Percentiles rank a stretch among this genome's conserved stretches.
These are phyloP conservation scores for Pleurotus salmoneostramineus DNA, from an alignment of 768 basidiomycete species.

Conservation along the genomic window DNA sequence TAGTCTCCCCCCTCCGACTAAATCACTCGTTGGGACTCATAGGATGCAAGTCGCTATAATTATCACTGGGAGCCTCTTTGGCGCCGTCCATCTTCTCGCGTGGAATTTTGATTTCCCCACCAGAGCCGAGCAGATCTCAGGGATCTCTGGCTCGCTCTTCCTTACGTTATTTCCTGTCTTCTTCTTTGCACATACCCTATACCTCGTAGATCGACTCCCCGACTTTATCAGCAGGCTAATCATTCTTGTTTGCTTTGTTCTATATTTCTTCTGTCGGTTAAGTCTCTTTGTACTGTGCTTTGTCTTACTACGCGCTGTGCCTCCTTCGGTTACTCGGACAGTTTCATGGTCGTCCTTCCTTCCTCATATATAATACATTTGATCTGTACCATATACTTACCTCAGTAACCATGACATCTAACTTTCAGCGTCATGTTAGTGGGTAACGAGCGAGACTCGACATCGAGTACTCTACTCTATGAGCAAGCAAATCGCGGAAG, in stretches of 20 bases:
- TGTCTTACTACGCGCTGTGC: slow-evolving; percentile 7
- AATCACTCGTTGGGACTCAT: not conserved
- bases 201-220: not conserved
- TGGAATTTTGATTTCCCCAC: slow-evolving; percentile 20
- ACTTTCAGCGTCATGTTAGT: no score
- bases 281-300: slow-evolving; percentile 11
- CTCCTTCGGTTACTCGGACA: slow-evolving; percentile 3
- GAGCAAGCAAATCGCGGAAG: no score
- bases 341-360: slow-evolving; percentile 17
- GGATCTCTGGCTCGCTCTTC: slow-evolving; percentile 15
- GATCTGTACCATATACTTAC: not conserved
- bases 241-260: not conserved
- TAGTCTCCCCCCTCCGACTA: no score
- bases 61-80: slow-evolving; percentile 15
- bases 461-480: no score
- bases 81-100: slow-evolving; percentile 20
- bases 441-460: no score
- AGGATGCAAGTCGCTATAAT: not conserved
- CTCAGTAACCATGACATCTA: no score
- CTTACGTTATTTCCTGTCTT: slow-evolving; percentile 10
- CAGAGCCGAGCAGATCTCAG: slow-evolving; percentile 12
- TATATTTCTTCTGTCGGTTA: slow-evolving; percentile 6
- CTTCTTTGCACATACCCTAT: not conserved
- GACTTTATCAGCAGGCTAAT: no score
- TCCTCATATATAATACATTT: slow-evolving; percentile 11